These are phyloP conservation scores for Cryptococcus amylolentus DNA, from an alignment of 1,284 basidiomycete species.

Conservation along the genomic window DNA sequence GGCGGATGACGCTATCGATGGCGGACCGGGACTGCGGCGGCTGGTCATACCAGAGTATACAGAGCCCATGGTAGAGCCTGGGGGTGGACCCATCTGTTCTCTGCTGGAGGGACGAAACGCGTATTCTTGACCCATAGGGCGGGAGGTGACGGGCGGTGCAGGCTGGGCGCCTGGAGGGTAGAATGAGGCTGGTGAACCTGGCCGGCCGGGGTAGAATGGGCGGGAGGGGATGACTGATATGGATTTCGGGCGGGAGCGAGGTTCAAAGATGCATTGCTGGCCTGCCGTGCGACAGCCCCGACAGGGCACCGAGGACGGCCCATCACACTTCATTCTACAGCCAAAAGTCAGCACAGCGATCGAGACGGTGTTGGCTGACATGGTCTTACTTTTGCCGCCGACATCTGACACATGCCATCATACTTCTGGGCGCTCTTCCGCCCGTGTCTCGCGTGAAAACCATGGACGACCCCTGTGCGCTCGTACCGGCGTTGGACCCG, in stretches of 20 bases:
- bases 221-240: slow-evolving; percentile 35
- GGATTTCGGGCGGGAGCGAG: slow-evolving; percentile 43
- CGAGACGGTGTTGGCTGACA: background rate
- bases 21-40: background rate
- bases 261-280: slow-evolving; percentile 44
- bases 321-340: slow-evolving; percentile 47
- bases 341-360: background rate
- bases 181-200: slow-evolving; percentile 30
- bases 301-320: slow-evolving; percentile 41
- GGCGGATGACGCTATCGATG: background rate
- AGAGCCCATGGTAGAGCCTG: slow-evolving; percentile 15
- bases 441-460: slow-evolving; percentile 36
- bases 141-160: slow-evolving; percentile 36
- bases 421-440: slow-evolving; percentile 42
- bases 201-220: slow-evolving; percentile 24
- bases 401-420: slow-evolving; percentile 47
- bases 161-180: slow-evolving; percentile 35
- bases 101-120: slow-evolving; percentile 25
- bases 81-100: slow-evolving; percentile 41
- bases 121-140: slow-evolving; percentile 22
- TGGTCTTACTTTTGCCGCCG: slow-evolving; percentile 37
- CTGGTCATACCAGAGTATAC: background rate
- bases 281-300: slow-evolving; percentile 44
- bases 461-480: slow-evolving; percentile 10
- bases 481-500: background rate